Evolutionary conservation across 129 eudicot species (phyloP).

Genomic region (Saussurea involucrata): DNA sequence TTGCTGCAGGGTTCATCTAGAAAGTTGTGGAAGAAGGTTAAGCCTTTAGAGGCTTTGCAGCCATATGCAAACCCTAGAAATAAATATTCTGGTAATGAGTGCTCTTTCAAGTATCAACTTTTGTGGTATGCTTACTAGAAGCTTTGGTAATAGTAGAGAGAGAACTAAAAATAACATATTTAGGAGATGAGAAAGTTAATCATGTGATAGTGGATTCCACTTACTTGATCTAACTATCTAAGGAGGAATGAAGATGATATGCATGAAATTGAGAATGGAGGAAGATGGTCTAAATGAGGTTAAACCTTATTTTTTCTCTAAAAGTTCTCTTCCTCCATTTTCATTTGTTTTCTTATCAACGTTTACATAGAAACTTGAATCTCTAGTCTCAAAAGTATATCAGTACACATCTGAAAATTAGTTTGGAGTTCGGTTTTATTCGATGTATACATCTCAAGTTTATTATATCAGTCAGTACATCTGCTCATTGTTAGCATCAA

Average conservation of each 20-base stretch:
- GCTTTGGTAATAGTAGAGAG: not conserved
- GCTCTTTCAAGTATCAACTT: not conserved
- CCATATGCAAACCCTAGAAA: slow-evolving; percentile 73
- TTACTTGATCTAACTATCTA: not conserved
- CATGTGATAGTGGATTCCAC: not conserved
- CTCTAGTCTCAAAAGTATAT: not conserved
- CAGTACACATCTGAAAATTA: not conserved
- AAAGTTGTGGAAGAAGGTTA: slow-evolving; percentile 70
- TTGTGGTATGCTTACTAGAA: not conserved
- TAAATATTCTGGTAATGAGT: slow-evolving; percentile 58
- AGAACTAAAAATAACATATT: not conserved
- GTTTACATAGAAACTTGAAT: not conserved
- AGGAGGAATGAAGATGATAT: not conserved
- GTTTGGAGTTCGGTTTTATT: not conserved
- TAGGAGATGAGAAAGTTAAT: not conserved
- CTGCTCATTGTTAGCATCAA: not conserved
- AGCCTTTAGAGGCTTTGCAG: slow-evolving; percentile 58
- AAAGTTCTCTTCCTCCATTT: not conserved
- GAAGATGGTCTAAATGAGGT: not conserved
- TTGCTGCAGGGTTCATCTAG: slow-evolving; percentile 51
- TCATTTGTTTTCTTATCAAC: not conserved
- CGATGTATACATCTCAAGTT: not conserved
- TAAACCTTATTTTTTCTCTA: not conserved
- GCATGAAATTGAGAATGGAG: not conserved
- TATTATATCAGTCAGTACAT: not conserved